These are phyloP conservation scores for Albifimbria verrucaria DNA, from an alignment of 2,329 filamentous ascomycete genomes.

Conservation along the genomic window DNA sequence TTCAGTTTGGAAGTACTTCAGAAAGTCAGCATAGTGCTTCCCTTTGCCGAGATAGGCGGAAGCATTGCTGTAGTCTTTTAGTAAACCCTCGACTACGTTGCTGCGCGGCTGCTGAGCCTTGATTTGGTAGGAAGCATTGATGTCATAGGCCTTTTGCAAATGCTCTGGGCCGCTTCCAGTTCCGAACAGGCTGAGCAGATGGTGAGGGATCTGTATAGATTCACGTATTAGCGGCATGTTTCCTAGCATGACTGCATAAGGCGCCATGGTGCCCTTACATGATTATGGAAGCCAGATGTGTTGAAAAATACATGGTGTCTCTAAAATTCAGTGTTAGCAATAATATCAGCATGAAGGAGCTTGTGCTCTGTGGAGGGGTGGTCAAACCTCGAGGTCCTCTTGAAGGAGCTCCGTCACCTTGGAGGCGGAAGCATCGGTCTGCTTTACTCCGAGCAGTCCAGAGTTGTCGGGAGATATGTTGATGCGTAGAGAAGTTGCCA, in stretches of 20 bases:
- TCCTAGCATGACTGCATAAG: not conserved
- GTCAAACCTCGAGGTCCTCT: slow-evolving; percentile 61
- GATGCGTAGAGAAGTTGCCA: slow-evolving; percentile 48
- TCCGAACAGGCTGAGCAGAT: slow-evolving; percentile 72
- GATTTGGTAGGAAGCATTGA: slow-evolving; percentile 66
- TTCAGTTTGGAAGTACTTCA: slow-evolving; percentile 72
- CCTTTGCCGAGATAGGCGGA: slow-evolving; percentile 59
- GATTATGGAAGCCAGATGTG: slow-evolving; percentile 71
- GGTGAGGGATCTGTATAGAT: slow-evolving; percentile 59
- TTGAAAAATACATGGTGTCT: slow-evolving; percentile 81
- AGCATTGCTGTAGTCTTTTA: slow-evolving; percentile 50
- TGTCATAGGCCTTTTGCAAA: slow-evolving; percentile 62
- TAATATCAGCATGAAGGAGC: not conserved
- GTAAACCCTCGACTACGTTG: slow-evolving; percentile 51
- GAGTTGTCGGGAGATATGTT: slow-evolving; percentile 45
- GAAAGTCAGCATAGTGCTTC: slow-evolving; percentile 66
- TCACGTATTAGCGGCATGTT: slow-evolving; percentile 1
- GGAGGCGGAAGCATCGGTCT: slow-evolving; percentile 57
- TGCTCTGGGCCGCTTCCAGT: slow-evolving; percentile 61
- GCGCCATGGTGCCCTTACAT: slow-evolving; percentile 42
- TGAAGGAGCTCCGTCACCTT: slow-evolving; percentile 69
- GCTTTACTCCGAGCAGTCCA: slow-evolving; percentile 43
- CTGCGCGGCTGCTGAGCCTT: slow-evolving; percentile 44
- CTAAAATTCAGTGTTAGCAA: slow-evolving; percentile 11
- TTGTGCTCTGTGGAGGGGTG: not conserved